Evolutionary conservation across 768 basidiomycete species (phyloP), one percentile per base, ranked within the genome.

Genomic region (Tulasnella sp.): DNA sequence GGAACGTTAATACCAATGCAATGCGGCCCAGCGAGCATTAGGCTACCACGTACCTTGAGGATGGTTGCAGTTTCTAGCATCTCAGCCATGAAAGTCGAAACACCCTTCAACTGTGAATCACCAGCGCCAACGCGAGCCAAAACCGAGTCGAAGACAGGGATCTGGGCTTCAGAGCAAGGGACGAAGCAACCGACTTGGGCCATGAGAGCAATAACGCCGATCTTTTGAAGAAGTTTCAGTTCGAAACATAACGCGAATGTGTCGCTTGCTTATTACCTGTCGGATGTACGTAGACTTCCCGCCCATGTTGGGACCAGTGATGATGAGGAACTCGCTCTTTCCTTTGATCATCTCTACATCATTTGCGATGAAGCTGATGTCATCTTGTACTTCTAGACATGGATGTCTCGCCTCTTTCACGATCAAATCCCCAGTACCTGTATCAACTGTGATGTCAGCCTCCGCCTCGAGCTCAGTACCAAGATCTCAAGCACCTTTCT

Each of bases 61-160:
- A 98, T 98, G 0, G 88, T 90, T 0, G 96, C 94, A 0, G 94
- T 98, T 71, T 99, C 96, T 27, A 99, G 78, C 96, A 98, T 98
- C 72, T 99, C 96, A 1, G 93, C 94, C 95, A 98, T 98, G 70
- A 99, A 99, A 0, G 95, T 99, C 24, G 92, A 95, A 0, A 99
- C 91, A 10, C 96, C 96, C 71, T 96, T 98, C 47, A 98, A 74
- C 69, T 98, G 95, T 70, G 89, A 94, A 70, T 99, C 96, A 0
- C 96, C 96, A 0, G 96, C 96, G 8, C 96, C 96, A 1, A 99
- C 95, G 63, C 96, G 79, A 60, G 95, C 96, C 10, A 98, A 73
- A 45, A 99, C 84, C 2, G 92, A 96, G 71, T 99, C 96, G 61
- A 98, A 98, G 54, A 98, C 82, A 0, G 96, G 96, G 1, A 98